A percentile compares a stretch with the other conserved stretches of the same genome.
These are phyloP conservation scores for Salicornia ramosissima DNA, from an alignment of 148 eudicot species.

Conservation along the genomic window DNA sequence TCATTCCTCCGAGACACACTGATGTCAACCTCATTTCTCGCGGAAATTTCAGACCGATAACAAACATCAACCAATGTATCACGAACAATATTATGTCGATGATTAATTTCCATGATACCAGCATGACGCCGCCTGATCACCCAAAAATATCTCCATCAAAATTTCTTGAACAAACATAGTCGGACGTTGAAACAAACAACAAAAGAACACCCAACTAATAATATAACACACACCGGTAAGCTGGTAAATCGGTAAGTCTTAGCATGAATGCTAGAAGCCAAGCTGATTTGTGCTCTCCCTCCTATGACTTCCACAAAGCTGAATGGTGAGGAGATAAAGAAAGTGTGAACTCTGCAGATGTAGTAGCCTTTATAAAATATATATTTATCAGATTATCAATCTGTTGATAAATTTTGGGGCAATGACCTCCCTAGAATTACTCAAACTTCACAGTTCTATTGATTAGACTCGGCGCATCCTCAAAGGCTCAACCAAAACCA, in stretches of 20 bases:
- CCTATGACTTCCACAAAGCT: background rate
- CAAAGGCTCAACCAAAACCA: background rate
- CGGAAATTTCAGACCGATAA: background rate
- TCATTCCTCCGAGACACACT: background rate
- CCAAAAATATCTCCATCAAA: background rate
- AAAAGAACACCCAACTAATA: background rate
- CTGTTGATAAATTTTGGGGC: background rate
- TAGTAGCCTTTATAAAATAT: background rate
- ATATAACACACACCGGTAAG: background rate
- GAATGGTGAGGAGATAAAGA: background rate
- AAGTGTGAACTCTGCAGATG: background rate
- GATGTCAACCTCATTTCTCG: background rate
- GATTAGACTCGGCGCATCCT: background rate
- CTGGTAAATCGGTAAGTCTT: background rate
- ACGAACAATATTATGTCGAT: background rate
- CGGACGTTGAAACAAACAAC: background rate
- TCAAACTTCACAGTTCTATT: background rate
- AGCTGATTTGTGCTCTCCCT: background rate
- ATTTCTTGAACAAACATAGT: background rate
- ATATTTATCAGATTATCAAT: conserved; percentile 2
- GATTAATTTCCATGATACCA: background rate
- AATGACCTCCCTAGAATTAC: too few species aligned
- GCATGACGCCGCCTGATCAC: background rate
- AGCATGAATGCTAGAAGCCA: background rate
- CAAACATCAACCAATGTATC: background rate